A percentile compares a stretch with the other conserved stretches of the same genome.
phyloP scores from a whole-genome alignment of 306 rosid genomes.

The Betula pendula region DNA sequence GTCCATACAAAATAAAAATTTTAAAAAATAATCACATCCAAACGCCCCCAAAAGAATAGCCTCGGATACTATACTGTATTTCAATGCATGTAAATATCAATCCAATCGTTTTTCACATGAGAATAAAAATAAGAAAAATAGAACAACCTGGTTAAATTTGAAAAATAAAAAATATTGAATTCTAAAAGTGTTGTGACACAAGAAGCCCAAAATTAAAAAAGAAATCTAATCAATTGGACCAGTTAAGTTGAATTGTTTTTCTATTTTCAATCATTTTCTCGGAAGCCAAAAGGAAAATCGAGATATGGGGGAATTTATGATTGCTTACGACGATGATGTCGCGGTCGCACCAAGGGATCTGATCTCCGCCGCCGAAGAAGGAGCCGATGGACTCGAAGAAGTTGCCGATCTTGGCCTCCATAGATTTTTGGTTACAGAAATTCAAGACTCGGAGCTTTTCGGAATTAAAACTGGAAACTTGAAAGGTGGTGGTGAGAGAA shows the following conservation, averaged over 20 bases:
- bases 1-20: background rate
- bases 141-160: background rate
- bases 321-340: conserved; percentile 52
- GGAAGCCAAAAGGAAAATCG: conserved; percentile 16
- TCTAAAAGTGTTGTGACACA: background rate
- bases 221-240: background rate
- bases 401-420: conserved; percentile 66
- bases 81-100: background rate
- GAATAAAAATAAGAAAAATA: background rate
- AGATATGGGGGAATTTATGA: background rate
- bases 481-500: background rate
- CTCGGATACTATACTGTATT: background rate
- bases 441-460: background rate
- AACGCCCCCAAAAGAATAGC: background rate
- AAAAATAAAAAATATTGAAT: background rate
- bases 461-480: background rate
- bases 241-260: background rate
- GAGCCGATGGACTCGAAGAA: conserved; percentile 68
- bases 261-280: background rate
- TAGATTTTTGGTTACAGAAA: conserved; percentile 4
- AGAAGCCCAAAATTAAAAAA: background rate
- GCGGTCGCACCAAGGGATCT: conserved; percentile 59
- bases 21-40: background rate
- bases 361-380: conserved; percentile 41
- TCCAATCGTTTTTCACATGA: background rate